A percentile compares a stretch with the other conserved stretches of the same genome.
These are phyloP conservation scores for Vanrija humicola DNA, from an alignment of 1,284 basidiomycete species.

Conservation along the genomic window DNA sequence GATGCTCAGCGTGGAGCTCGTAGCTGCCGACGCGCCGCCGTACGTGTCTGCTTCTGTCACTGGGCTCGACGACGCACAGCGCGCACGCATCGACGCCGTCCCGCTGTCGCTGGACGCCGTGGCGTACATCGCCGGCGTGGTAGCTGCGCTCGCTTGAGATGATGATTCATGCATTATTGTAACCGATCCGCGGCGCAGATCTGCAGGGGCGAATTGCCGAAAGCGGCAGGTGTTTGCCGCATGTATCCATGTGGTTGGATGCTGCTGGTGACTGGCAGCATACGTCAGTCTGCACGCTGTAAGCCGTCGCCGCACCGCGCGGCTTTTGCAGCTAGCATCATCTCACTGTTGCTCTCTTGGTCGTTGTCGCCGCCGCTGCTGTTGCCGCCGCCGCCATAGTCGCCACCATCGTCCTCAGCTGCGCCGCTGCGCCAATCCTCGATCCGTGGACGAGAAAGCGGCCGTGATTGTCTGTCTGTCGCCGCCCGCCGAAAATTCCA, in stretches of 20 bases:
- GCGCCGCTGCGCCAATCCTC: too few relatives aligned
- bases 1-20: constrained; percentile 5
- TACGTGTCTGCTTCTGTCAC: not conserved
- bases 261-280: not conserved
- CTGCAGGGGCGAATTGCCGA: not conserved
- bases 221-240: not conserved
- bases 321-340: not conserved
- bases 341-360: too few relatives aligned
- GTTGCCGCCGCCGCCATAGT: not conserved
- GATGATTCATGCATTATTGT: too few relatives aligned
- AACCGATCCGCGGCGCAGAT: too few relatives aligned
- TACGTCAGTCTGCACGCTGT: not conserved
- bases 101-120: not conserved
- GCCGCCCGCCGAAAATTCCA: not conserved
- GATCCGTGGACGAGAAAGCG: too few relatives aligned
- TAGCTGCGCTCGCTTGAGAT: not conserved
- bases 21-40: not conserved
- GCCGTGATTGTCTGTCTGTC: too few relatives aligned
- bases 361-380: not conserved
- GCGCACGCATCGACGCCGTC: not conserved
- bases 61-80: not conserved
- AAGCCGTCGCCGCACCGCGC: too few relatives aligned
- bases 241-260: not conserved
- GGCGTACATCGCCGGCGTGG: not conserved
- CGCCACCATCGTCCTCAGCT: too few relatives aligned